Evolutionary conservation across 306 rosid species (phyloP).

Genomic region (Astragalus glycyphyllos): DNA sequence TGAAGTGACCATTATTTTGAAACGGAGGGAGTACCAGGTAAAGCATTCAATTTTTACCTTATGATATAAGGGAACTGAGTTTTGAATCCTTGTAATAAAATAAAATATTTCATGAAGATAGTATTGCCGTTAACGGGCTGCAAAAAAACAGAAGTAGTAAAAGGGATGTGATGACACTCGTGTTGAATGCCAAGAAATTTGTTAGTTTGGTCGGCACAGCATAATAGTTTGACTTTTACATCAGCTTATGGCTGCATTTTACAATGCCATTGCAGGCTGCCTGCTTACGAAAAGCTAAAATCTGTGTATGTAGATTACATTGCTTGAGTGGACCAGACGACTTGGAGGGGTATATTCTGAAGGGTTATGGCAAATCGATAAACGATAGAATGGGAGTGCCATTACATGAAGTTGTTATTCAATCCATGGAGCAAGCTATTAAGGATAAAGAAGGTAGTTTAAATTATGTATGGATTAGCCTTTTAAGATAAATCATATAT

Average conservation of each 20-base stretch:
- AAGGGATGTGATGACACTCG: too few relatives aligned
- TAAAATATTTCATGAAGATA: too few relatives aligned
- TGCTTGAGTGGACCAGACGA: conserved; percentile 97
- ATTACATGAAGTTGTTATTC: conserved; percentile 74
- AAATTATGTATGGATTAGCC: conserved; percentile 1
- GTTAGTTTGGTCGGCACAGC: too few relatives aligned
- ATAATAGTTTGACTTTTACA: background rate
- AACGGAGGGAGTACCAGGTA: too few relatives aligned
- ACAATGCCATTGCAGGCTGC: background rate
- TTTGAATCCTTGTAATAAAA: background rate
- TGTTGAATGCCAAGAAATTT: too few relatives aligned
- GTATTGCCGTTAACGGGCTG: too few relatives aligned
- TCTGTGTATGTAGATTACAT: conserved; percentile 53
- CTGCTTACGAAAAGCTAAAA: conserved; percentile 39
- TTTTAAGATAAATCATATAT: conserved; percentile 20
- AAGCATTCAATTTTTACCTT: conserved; percentile 15
- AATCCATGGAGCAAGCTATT: conserved; percentile 80
- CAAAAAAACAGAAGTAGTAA: too few relatives aligned
- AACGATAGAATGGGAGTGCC: conserved; percentile 89
- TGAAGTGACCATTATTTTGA: too few relatives aligned
- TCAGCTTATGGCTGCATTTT: conserved; percentile 11
- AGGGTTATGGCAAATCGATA: conserved; percentile 87
- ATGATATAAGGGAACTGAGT: background rate
- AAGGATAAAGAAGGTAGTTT: conserved; percentile 68
- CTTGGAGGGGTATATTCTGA: conserved; percentile 72